These are phyloP conservation scores for Boletus patriciae DNA, from an alignment of 768 basidiomycete species.

Conservation along the genomic window DNA sequence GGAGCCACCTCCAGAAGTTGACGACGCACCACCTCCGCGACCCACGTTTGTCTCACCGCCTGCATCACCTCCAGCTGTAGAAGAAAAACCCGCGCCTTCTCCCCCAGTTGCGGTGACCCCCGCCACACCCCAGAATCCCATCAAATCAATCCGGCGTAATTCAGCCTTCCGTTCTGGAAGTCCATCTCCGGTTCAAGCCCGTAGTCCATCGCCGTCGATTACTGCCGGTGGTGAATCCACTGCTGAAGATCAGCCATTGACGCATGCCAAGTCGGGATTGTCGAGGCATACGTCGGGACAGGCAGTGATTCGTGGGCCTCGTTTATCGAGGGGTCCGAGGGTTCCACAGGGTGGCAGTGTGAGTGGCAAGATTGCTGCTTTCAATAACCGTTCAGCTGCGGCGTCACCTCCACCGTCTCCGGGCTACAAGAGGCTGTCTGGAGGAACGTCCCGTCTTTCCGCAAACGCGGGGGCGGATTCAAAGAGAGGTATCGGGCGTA, in stretches of 20 bases:
- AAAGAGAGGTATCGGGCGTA: constrained; percentile 47
- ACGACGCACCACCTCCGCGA: constrained; percentile 34
- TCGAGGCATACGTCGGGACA: constrained; percentile 49
- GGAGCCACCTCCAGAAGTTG: constrained; percentile 61
- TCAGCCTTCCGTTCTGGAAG: constrained; percentile 36
- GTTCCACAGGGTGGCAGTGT: constrained; percentile 44
- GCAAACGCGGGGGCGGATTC: constrained; percentile 8
- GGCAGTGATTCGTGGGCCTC: constrained; percentile 46
- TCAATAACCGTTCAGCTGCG: constrained; percentile 50
- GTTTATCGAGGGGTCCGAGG: constrained; percentile 50
- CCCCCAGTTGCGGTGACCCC: constrained; percentile 41
- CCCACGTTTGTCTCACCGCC: constrained; percentile 22
- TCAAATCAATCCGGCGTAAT: constrained; percentile 38
- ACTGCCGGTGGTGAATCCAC: constrained; percentile 27
- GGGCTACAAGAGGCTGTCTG: constrained; percentile 48
- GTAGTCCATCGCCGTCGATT: constrained; percentile 45
- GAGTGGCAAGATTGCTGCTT: constrained; percentile 53
- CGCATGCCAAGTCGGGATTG: constrained; percentile 36
- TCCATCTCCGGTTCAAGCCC: constrained; percentile 36
- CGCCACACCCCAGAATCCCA: constrained; percentile 55
- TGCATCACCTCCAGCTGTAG: constrained; percentile 25
- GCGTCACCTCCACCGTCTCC: constrained; percentile 41
- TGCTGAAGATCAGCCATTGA: constrained; percentile 36
- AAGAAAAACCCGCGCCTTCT: constrained; percentile 26
- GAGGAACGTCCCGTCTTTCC: constrained; percentile 24